Conservation (phyloP, 1,139 yeast species). For the Scheffersomyces insectosa region DNA sequence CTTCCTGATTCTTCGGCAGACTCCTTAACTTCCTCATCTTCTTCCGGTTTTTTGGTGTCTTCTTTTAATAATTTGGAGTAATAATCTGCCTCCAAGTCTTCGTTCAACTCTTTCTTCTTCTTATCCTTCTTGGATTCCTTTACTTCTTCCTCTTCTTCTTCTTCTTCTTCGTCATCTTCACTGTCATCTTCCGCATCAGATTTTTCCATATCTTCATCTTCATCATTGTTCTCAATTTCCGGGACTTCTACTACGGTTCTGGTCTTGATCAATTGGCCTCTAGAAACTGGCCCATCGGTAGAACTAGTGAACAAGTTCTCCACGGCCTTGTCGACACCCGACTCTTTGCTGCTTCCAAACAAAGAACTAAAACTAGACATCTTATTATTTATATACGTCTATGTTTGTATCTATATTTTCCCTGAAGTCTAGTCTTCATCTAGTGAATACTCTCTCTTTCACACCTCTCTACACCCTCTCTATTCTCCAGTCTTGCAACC, state of each 20-base stretch:
- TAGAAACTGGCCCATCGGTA: constrained; percentile 39
- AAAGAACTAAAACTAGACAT: constrained; percentile 40
- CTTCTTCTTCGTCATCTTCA: constrained; percentile 13
- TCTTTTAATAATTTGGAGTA: constrained; percentile 38
- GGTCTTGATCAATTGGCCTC: constrained; percentile 23
- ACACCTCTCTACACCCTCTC: too few species aligned
- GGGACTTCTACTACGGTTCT: constrained; percentile 27
- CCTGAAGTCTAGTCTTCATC: too few species aligned
- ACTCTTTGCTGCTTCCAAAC: constrained; percentile 27
- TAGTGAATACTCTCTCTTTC: too few species aligned
- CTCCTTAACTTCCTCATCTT: constrained; percentile 9
- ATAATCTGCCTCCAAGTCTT: constrained; percentile 50
- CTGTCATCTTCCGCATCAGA: constrained; percentile 12
- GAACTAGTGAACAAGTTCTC: constrained; percentile 38
- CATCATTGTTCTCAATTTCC: constrained; percentile 15
- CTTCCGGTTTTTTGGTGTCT: constrained; percentile 22
- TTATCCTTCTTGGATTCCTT: constrained; percentile 17
- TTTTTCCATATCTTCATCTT: constrained; percentile 18
- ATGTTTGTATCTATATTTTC: too few species aligned
- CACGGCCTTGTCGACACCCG: constrained; percentile 40
- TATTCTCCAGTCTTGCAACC: background rate
- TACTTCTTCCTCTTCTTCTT: constrained; percentile 15
- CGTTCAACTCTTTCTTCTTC: constrained; percentile 35
- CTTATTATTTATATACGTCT: background rate
- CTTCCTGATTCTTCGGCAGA: constrained; percentile 20